Conservation (phyloP, 495 filamentous ascomycete species). For the Annulohypoxylon bovei region DNA sequence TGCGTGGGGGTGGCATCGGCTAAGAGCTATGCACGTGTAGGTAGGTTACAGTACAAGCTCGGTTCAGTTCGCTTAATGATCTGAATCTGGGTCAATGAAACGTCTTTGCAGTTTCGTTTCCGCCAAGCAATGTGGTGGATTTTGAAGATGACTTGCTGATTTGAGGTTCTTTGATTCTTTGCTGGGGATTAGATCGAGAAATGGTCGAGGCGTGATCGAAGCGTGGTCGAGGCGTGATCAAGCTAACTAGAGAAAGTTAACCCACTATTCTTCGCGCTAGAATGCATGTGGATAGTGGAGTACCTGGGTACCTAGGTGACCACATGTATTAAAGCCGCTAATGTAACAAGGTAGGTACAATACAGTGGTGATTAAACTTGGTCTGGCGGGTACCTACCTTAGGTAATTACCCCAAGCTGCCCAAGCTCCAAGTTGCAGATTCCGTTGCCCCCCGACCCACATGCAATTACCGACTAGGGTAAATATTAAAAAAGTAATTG, state of each 20-base stretch:
- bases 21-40: not conserved
- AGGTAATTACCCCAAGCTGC: not conserved
- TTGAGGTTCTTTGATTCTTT: not conserved
- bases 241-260: not conserved
- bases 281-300: not conserved
- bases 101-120: not conserved
- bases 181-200: not conserved
- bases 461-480: slow-evolving; percentile 25
- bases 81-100: not conserved
- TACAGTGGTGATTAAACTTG: not conserved
- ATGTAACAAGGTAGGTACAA: not conserved
- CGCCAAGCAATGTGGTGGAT: not conserved
- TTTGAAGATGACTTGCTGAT: not conserved
- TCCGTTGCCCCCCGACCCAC: slow-evolving; percentile 39
- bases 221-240: not conserved
- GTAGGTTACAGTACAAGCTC: not conserved
- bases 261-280: not conserved
- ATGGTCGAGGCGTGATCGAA: not conserved
- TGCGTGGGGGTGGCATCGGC: not conserved
- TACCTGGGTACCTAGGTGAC: not conserved
- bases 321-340: not conserved
- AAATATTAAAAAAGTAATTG: slow-evolving; percentile 19
- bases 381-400: slow-evolving; percentile 3
- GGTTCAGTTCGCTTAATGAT: not conserved
- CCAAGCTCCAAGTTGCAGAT: not conserved